phyloP scores from a whole-genome alignment of 73 alveolate genomes.

The Chromera velia region DNA sequence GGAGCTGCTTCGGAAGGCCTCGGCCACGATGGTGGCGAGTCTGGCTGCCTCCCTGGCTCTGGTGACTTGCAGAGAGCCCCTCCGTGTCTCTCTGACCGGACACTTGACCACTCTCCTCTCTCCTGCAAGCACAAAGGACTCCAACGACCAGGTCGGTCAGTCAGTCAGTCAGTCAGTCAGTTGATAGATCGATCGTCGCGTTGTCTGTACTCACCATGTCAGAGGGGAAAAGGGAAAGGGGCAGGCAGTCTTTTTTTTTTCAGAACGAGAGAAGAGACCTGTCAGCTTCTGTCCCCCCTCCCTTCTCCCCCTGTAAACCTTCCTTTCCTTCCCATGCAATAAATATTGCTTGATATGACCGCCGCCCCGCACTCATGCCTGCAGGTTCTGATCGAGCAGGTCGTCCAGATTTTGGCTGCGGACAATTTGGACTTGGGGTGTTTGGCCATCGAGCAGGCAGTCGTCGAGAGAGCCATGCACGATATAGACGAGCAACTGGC shows the following conservation, averaged over 20 bases:
- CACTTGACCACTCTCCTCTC: constrained; percentile 45
- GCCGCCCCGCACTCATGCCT: too few species aligned
- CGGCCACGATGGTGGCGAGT: constrained; percentile 59
- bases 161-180: too few species aligned
- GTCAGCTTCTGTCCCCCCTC: too few species aligned
- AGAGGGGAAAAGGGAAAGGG: too few species aligned
- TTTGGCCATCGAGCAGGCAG: constrained; percentile 58
- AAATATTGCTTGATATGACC: not conserved
- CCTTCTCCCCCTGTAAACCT: not conserved
- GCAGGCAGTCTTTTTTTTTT: too few species aligned
- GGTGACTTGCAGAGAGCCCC: constrained; percentile 81
- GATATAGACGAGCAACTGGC: constrained; percentile 62
- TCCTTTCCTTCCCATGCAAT: not conserved
- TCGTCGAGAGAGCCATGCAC: constrained; percentile 64
- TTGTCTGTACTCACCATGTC: too few species aligned
- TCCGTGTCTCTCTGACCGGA: constrained; percentile 60
- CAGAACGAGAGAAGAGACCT: too few species aligned
- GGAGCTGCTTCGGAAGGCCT: constrained; percentile 61
- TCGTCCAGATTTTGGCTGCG: constrained; percentile 21
- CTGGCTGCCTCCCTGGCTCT: constrained; percentile 80
- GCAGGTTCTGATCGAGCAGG: not conserved
- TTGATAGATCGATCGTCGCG: too few species aligned
- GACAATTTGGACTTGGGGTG: constrained; percentile 80
- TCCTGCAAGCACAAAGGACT: not conserved
- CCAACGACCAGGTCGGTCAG: not conserved